Base-by-base conservation (phyloP, 148 eudicot genomes). In the Heliamphora exappendiculata region DNA sequence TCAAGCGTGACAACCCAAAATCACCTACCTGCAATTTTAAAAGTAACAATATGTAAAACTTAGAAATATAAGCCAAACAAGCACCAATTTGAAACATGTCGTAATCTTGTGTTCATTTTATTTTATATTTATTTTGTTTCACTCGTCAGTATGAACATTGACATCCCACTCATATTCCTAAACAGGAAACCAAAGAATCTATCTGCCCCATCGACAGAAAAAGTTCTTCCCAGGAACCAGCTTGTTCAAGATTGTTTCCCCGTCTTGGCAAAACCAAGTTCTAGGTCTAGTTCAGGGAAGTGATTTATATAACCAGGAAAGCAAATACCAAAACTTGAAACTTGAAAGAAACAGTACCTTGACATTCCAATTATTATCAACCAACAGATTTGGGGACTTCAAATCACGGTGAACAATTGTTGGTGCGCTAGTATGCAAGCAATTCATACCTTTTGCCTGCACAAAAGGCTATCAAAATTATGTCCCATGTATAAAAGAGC, bases 371-470 rank as follows among this genome's bases (percentile, higher is more conserved):
- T 93, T 90, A 75, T 91, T 87, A 87, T 96, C 99, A 75, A 93
- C 99, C 81, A 96, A 87, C 82, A 96, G 85, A 86, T 96, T 96
- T 24, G 98, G 99, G 7, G 99, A 93, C 85, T 96, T 96, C 79
- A 96, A 83, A 86, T 96, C 99, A 82, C 99, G 99, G 83, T 96
- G 99, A 70, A 96, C 99, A 78, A 96, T 96, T 75, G 99, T 96
- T 49, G 99, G 99, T 66, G 74, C 83, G 81, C 99, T 96, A 19
- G 90, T 84, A 81, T 96, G 99, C 89, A 96, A 90, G 88, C 99
- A 96, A 83, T 89, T 87, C 99, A 96, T 96, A 72, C 99, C 99
- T 86, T 88, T 90, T 47, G 99, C 98, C 98, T 96, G 87, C 85
- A 88, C 64, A 75, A 54, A 5, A 66, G 68, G 66, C 58, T 57